These are phyloP conservation scores for Gossypium sturtianum DNA, from an alignment of 345 rosid species.

Conservation along the genomic window DNA sequence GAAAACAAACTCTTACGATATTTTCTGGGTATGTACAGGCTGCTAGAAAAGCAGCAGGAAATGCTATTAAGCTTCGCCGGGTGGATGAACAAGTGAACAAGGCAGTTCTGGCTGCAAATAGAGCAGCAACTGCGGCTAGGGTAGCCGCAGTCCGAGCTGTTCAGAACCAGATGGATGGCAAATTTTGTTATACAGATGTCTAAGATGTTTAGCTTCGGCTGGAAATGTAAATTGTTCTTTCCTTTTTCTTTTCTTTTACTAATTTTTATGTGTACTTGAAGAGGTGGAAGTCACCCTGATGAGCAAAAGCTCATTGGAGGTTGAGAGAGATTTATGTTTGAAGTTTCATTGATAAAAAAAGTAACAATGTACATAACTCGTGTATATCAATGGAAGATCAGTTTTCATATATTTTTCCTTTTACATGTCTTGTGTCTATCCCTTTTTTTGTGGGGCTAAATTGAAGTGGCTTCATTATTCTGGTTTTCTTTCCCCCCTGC, in stretches of 20 bases:
- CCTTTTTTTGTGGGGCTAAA: constrained; percentile 17
- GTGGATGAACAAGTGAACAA: constrained; percentile 79
- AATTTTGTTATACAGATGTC: constrained; percentile 64
- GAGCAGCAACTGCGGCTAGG: constrained; percentile 93
- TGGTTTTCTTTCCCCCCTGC: constrained; percentile 5
- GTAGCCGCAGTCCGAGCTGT: constrained; percentile 94
- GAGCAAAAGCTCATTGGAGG: constrained; percentile 46
- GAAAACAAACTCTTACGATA: background rate
- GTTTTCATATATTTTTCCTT: constrained; percentile 1
- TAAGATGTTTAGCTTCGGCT: constrained; percentile 18
- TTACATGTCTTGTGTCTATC: background rate
- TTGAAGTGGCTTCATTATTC: constrained; percentile 9
- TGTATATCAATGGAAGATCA: constrained; percentile 40
- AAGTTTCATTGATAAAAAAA: constrained; percentile 21
- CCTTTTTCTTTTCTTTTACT: background rate
- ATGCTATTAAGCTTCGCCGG: constrained; percentile 47
- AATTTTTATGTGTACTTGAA: constrained; percentile 21
- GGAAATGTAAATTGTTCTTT: constrained; percentile 25
- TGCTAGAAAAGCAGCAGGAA: constrained; percentile 69
- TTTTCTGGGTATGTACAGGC: constrained; percentile 35
- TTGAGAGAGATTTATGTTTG: constrained; percentile 29
- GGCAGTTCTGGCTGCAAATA: constrained; percentile 63
- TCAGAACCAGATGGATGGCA: constrained; percentile 84
- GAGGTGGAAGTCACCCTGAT: constrained; percentile 25
- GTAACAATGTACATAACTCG: constrained; percentile 43